Evolutionary conservation across 257 asterid species (phyloP).

Genomic region (Ehretia macrophylla): DNA sequence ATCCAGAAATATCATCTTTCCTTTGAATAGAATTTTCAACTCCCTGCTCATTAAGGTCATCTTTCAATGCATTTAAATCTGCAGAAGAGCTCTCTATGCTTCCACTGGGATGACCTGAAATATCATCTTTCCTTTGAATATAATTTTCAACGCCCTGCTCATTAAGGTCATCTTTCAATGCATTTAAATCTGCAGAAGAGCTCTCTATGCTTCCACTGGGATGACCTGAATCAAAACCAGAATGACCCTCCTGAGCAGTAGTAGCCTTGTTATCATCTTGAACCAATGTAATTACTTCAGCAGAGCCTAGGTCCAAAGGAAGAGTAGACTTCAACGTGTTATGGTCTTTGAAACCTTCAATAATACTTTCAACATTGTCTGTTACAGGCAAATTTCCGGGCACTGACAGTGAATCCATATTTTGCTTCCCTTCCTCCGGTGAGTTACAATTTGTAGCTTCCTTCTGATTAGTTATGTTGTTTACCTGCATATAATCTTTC

Average conservation of each 20-base stretch:
- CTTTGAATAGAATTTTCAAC: constrained; percentile 7
- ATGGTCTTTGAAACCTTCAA: constrained; percentile 27
- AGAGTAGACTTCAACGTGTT: constrained; percentile 19
- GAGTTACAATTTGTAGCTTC: too few species aligned
- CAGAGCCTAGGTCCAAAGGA: constrained; percentile 19
- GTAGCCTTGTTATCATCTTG: constrained; percentile 19
- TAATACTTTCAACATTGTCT: constrained; percentile 16
- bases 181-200: constrained; percentile 18
- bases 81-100: constrained; percentile 15
- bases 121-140: constrained; percentile 8
- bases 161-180: constrained; percentile 11
- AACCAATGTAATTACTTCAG: constrained; percentile 22
- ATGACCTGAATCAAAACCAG: constrained; percentile 13
- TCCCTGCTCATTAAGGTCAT: constrained; percentile 13
- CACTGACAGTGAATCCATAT: constrained; percentile 14
- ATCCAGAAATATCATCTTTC: constrained; percentile 6
- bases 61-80: constrained; percentile 14
- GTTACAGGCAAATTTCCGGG: constrained; percentile 12
- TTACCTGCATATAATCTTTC: too few species aligned
- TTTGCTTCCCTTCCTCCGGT: too few species aligned
- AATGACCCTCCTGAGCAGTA: constrained; percentile 17
- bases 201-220: constrained; percentile 18
- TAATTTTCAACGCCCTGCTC: constrained; percentile 8
- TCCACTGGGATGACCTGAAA: constrained; percentile 17
- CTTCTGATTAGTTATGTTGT: too few species aligned